Conservation (phyloP, 441 rosid species). For the Erysimum pusillum region DNA sequence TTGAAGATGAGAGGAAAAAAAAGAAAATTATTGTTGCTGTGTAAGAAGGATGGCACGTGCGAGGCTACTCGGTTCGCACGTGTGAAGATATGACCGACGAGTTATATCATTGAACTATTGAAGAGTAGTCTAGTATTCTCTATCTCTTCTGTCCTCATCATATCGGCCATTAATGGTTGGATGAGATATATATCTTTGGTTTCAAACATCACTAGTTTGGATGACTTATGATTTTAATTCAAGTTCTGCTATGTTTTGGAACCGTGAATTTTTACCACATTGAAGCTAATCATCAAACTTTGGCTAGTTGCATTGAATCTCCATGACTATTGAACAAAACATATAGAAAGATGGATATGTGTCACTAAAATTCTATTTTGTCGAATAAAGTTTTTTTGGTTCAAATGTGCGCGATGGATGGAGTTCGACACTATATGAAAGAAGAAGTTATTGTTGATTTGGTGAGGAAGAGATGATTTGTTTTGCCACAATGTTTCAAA, state of each 20-base stretch:
- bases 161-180: conserved; percentile 6
- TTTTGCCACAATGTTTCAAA: too few relatives aligned
- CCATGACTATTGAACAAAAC: not conserved
- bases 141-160: not conserved
- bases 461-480: too few relatives aligned
- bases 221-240: not conserved
- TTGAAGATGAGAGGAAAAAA: conserved; percentile 14
- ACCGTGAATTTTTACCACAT: not conserved
- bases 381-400: too few relatives aligned
- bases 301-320: not conserved
- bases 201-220: not conserved
- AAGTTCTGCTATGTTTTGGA: not conserved
- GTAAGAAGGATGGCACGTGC: conserved; percentile 32
- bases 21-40: not conserved
- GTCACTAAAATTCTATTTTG: too few relatives aligned
- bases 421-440: too few relatives aligned
- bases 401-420: too few relatives aligned
- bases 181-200: not conserved
- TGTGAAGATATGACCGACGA: conserved; percentile 31
- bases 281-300: not conserved
- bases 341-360: not conserved
- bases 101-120: conserved; percentile 11
- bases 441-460: too few relatives aligned
- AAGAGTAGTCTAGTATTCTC: not conserved
- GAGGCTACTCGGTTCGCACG: conserved; percentile 36